Percentiles rank a stretch among this genome's conserved stretches.
Evolutionary conservation across 106 monocot genomes (phyloP).

Genomic region (Dioscorea dumetorum): DNA sequence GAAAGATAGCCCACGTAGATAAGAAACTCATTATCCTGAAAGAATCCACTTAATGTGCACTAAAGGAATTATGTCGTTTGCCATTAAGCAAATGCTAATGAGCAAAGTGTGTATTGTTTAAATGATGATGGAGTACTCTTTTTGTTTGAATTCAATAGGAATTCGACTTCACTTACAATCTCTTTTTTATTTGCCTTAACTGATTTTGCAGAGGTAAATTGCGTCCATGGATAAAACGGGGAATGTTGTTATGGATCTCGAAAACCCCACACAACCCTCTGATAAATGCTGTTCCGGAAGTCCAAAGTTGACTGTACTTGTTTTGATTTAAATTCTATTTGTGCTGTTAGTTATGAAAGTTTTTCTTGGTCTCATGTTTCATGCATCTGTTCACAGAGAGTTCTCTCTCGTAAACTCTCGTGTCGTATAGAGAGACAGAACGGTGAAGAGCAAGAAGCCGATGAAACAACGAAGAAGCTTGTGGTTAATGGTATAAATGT

Average conservation of each 20-base stretch:
- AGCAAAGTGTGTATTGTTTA: too few relatives aligned
- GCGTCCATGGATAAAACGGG: slow-evolving; percentile 18
- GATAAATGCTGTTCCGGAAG: slow-evolving; percentile 53
- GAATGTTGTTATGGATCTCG: slow-evolving; percentile 47
- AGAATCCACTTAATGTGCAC: too few relatives aligned
- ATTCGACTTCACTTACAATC: too few relatives aligned
- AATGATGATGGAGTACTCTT: too few relatives aligned
- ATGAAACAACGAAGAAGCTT: slow-evolving; percentile 25
- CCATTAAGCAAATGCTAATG: too few relatives aligned
- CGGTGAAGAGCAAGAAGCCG: slow-evolving; percentile 23
- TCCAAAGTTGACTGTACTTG: slow-evolving; percentile 57
- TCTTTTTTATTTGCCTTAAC: too few relatives aligned
- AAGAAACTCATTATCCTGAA: too few relatives aligned
- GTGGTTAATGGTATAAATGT: slow-evolving; percentile 22
- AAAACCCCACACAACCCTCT: slow-evolving; percentile 33
- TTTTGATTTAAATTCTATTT: background rate
- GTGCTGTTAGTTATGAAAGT: too few relatives aligned
- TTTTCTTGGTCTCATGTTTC: too few relatives aligned
- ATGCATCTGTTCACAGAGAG: slow-evolving; percentile 20
- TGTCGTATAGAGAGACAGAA: slow-evolving; percentile 24
- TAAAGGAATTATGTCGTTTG: too few relatives aligned
- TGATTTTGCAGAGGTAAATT: background rate
- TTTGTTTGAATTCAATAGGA: too few relatives aligned
- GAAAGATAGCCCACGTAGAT: too few relatives aligned
- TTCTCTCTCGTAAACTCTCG: slow-evolving; percentile 37